A percentile compares a stretch with the other conserved stretches of the same genome.
Conservation (phyloP, 345 rosid genomes). For the Corymbia maculata region DNA sequence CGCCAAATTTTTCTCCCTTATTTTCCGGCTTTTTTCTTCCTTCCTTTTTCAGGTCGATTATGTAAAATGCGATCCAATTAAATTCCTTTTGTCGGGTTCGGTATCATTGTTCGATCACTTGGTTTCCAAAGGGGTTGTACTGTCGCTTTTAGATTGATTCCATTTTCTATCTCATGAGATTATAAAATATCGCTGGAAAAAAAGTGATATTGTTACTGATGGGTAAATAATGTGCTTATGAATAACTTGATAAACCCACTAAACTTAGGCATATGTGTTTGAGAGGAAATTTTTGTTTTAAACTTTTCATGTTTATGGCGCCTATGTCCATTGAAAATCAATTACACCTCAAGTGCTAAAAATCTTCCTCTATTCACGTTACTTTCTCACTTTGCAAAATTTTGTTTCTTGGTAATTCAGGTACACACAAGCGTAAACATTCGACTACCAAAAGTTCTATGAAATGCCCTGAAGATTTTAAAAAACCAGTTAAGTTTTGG, state of each 20-base stretch:
- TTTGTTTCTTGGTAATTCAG: background rate
- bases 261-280: background rate
- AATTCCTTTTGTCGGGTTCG: background rate
- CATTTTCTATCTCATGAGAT: background rate
- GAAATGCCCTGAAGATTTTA: background rate
- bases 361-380: background rate
- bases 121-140: background rate
- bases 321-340: background rate
- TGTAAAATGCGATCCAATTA: background rate
- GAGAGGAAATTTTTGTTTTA: background rate
- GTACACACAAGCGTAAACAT: background rate
- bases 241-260: background rate
- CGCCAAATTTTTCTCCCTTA: background rate
- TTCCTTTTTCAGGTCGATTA: no score
- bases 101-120: background rate
- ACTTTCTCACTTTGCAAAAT: background rate
- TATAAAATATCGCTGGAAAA: background rate
- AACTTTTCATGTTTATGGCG: background rate
- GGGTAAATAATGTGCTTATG: accelerated
- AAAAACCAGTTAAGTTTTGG: no score
- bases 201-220: accelerated
- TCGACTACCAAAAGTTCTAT: no score
- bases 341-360: background rate
- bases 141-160: background rate
- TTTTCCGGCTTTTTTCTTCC: background rate